phyloP scores from a whole-genome alignment of 2,329 filamentous ascomycete species.

The Aspergillus sp. region DNA sequence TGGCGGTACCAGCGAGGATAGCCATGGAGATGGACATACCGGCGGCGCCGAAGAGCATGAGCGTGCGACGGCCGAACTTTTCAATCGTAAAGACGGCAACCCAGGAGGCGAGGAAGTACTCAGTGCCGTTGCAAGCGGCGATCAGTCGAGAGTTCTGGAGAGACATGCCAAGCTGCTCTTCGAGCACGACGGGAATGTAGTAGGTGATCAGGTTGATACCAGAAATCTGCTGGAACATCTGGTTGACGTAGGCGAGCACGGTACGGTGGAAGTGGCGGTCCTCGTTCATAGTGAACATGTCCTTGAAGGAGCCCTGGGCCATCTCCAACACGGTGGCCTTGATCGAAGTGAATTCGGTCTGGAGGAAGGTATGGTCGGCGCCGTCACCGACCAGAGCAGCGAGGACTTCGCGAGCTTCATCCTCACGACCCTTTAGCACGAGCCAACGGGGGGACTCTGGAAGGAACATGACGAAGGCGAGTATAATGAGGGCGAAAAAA shows the following conservation, averaged over 20 bases:
- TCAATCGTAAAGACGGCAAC: conserved; percentile 51
- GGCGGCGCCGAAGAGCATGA: conserved; percentile 57
- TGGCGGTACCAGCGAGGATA: conserved; percentile 50
- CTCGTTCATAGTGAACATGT: conserved; percentile 63
- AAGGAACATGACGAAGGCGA: conserved; percentile 53
- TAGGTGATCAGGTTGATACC: conserved; percentile 53
- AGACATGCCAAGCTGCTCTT: conserved; percentile 47
- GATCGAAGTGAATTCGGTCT: conserved; percentile 56
- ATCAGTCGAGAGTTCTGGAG: conserved; percentile 52
- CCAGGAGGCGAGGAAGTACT: conserved; percentile 58
- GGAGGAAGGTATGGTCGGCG: conserved; percentile 50
- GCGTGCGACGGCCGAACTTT: conserved; percentile 16
- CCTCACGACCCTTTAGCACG: conserved; percentile 59
- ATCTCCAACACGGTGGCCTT: conserved; percentile 58
- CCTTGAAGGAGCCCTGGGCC: conserved; percentile 56
- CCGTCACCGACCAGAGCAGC: conserved; percentile 53
- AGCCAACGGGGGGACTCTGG: conserved; percentile 65
- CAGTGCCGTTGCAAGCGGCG: conserved; percentile 58
- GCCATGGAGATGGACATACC: conserved; percentile 71
- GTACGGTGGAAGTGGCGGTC: conserved; percentile 62
- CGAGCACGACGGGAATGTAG: conserved; percentile 50
- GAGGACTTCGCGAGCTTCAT: conserved; percentile 55
- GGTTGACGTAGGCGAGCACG: conserved; percentile 60
- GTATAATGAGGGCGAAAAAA: conserved; percentile 58
- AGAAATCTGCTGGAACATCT: conserved; percentile 58